Base-by-base conservation (phyloP, 257 asterid species). In the Capsicum chinense region DNA sequence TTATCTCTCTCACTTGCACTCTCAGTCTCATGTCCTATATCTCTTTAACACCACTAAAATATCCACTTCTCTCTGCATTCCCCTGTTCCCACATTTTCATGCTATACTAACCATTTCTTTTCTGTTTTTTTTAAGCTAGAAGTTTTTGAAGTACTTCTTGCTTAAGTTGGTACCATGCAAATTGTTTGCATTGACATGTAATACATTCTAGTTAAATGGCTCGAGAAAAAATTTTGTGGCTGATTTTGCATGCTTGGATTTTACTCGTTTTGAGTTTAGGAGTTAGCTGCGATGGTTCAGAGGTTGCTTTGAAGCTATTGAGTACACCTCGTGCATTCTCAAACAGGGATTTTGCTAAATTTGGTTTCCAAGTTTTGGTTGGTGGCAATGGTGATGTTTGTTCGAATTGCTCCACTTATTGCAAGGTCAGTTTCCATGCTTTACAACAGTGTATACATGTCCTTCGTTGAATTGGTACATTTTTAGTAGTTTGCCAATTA, bases 21-120 rank as follows among this genome's bases (percentile, higher is more conserved):
- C 93, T 90, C 97, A 90, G 92, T 92, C 92, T 91, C 98, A 89
- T 86, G 95, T 91, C 89, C 86, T 89, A 80, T 88, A 91, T 92
- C 96, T 92, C 94, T 84, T 84, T 88, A 58, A 17, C 85, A 66
- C 93, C 93, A 90, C 90, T 86, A 84, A 54, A 48, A 66, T 47
- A 67, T 57, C 62, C 82, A 84, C 79, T 89, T 87, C 85, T 66
- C 1, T 69, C 26, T 35, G 19, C 42, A 66, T 35, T 67, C 19
- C 58, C 37, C 12, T 5, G 59, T 48, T 73, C 59, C 42, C 48
- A 39, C 37, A 33, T 50, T 63, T 67, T 76, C 68, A 13, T 21
- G 73, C 35, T 13, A 62, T 37, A 58, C 48, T 21, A 66, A 5
- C 70, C 35, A 0, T 13, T 9, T 12, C 5, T 42, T 10, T 19